phyloP scores from a whole-genome alignment of 1,139 yeast genomes.

The Geotrichum citri-aurantii region DNA sequence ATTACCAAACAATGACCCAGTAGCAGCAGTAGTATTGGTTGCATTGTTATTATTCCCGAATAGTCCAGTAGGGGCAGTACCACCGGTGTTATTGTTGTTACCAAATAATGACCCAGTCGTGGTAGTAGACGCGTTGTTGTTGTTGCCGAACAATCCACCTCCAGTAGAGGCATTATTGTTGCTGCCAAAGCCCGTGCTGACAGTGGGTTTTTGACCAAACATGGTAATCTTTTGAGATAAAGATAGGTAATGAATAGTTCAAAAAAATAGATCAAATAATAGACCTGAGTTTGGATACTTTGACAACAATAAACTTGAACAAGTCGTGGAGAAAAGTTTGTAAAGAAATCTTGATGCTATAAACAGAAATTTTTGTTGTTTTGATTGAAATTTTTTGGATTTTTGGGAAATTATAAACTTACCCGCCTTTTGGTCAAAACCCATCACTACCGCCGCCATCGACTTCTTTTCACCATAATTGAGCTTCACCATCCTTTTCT shows the following conservation, averaged over 20 bases:
- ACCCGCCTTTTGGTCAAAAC: not conserved
- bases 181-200: not conserved
- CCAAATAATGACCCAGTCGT: not conserved
- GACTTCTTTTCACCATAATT: not conserved
- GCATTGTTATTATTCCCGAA: constrained; percentile 17
- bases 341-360: not conserved
- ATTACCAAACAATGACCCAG: constrained; percentile 3
- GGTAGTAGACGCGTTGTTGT: constrained; percentile 1
- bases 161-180: constrained; percentile 18
- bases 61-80: constrained; percentile 2
- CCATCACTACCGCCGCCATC: not conserved
- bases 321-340: not conserved
- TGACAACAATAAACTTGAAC: not conserved
- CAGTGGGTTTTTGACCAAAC: not conserved
- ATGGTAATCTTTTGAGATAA: not conserved
- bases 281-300: not conserved
- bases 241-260: not conserved
- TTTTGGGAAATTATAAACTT: not conserved
- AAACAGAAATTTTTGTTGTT: not conserved
- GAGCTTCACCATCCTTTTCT: not conserved
- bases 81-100: not conserved
- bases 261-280: not conserved
- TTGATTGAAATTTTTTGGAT: not conserved
- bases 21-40: not conserved
- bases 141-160: constrained; percentile 9